These are phyloP conservation scores for Thermothielavioides terrestris DNA, from an alignment of 495 filamentous ascomycete species.

Conservation along the genomic window DNA sequence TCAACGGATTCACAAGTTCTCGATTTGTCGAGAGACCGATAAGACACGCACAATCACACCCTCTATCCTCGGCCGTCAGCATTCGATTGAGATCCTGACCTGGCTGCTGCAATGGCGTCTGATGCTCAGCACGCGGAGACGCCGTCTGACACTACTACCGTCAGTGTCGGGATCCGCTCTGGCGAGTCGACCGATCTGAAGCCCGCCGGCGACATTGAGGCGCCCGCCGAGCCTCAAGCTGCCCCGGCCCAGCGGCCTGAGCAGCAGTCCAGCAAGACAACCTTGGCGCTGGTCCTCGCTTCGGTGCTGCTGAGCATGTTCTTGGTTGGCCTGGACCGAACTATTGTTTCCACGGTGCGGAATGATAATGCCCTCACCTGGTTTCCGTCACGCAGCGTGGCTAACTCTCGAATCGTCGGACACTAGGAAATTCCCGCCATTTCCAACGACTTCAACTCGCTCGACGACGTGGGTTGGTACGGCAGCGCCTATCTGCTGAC, in stretches of 20 bases:
- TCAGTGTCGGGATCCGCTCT: no score
- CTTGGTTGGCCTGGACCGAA: constrained; percentile 38
- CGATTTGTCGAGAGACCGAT: no score
- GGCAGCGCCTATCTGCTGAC: constrained; percentile 35
- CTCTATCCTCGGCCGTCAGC: no score
- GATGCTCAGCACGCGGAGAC: no score
- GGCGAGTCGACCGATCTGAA: no score
- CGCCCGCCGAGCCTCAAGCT: not conserved
- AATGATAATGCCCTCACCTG: not conserved
- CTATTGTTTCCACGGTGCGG: constrained; percentile 28
- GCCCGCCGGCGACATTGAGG: not conserved
- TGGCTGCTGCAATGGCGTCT: no score
- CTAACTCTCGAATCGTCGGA: constrained; percentile 26
- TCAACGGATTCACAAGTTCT: no score
- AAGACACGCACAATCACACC: no score
- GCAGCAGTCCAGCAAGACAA: not conserved
- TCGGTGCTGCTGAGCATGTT: constrained; percentile 44
- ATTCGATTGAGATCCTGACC: no score
- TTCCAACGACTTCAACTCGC: constrained; percentile 35
- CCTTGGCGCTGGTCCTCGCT: constrained; percentile 30
- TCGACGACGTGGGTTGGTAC: constrained; percentile 45
- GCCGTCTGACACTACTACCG: no score
- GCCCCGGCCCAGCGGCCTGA: no score
- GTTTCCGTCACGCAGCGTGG: not conserved
- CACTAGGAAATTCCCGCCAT: constrained; percentile 35